A percentile compares a stretch with the other conserved stretches of the same genome.
Conservation (phyloP, 208 protist species). For the Kentomonas sorsogonicus region DNA sequence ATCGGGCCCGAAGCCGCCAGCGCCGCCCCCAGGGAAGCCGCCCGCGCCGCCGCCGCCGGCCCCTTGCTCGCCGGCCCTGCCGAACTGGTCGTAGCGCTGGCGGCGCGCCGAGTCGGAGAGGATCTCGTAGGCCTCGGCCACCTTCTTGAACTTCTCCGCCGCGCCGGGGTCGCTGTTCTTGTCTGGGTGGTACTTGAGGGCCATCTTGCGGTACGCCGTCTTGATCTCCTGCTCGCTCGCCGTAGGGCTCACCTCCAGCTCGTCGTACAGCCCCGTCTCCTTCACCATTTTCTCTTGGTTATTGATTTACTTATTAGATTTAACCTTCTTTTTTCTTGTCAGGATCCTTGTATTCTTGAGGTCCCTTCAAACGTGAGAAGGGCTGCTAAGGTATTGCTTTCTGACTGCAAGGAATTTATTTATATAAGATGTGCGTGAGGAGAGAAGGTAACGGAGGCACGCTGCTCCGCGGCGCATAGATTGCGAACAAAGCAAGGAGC, state of each 20-base stretch:
- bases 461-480: too few relatives aligned
- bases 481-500: too few relatives aligned
- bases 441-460: too few relatives aligned
- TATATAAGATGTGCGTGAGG: too few relatives aligned
- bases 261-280: constrained; percentile 78
- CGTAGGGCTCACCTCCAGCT: constrained; percentile 58
- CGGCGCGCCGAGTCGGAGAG: constrained; percentile 88
- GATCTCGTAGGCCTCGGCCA: constrained; percentile 94
- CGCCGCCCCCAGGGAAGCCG: constrained; percentile 70
- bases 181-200: constrained; percentile 88
- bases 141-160: constrained; percentile 73
- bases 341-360: too few relatives aligned
- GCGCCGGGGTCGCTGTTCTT: constrained; percentile 72
- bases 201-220: constrained; percentile 80
- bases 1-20: constrained; percentile 63
- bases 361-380: too few relatives aligned
- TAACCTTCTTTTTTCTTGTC: too few relatives aligned
- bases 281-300: constrained; percentile 46
- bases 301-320: too few relatives aligned
- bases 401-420: too few relatives aligned
- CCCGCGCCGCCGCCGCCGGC: constrained; percentile 21
- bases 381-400: too few relatives aligned
- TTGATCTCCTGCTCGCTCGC: constrained; percentile 76
- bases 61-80: constrained; percentile 52
- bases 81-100: constrained; percentile 88